Base-by-base conservation (phyloP, 805 yeast species). In the Lipomyces spencermartinsiae region DNA sequence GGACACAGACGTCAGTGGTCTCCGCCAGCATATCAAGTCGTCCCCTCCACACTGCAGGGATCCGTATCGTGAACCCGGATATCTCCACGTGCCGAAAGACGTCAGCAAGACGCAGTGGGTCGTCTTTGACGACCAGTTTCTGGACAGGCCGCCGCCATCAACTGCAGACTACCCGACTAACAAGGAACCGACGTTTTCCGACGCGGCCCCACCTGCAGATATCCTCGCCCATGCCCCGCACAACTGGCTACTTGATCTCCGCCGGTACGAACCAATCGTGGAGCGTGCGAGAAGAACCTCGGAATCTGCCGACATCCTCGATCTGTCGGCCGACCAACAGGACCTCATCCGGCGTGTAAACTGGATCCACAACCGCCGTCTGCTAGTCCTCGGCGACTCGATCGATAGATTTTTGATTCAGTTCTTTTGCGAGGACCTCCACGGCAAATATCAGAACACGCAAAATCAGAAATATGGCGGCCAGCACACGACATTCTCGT, bases 401-500 rank as follows among this genome's bases (percentile, higher is more conserved):
- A 68, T 69, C 46, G 72, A 69, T 56, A 65, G 72, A n/a, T 60
- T 66, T 25, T 63, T 67, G 71, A 34, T 67, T 14, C 68, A 69
- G 63, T 62, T 60, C 56, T 61, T 65, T 16, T 69, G 72, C 59
- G 49, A 53, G 19, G 71, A 61, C 14, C 39, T 63, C 16, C 46
- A 49, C 10, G 63, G 62, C 31, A 34, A 25, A 2, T 31, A 58
- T 16, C 29, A 22, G 10, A 35, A 16, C 16, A 59, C 62, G 22
- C 6, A 61, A 19, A 34, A n/a, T 25, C n/a, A n/a, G 3, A 12
- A 51, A 37, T 59, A 29, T 29, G 71, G 71, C 33, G 71, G 71
- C 49, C 58, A 56, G 53, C 72, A 69, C 64, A 69, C 72, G 8
- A 65, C 71, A 10, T 62, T 59, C 56, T 16, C 34, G 49, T 69